Evolutionary conservation across 1,139 yeast species (phyloP).

Genomic region (Cylindricascospora bacillispora): DNA sequence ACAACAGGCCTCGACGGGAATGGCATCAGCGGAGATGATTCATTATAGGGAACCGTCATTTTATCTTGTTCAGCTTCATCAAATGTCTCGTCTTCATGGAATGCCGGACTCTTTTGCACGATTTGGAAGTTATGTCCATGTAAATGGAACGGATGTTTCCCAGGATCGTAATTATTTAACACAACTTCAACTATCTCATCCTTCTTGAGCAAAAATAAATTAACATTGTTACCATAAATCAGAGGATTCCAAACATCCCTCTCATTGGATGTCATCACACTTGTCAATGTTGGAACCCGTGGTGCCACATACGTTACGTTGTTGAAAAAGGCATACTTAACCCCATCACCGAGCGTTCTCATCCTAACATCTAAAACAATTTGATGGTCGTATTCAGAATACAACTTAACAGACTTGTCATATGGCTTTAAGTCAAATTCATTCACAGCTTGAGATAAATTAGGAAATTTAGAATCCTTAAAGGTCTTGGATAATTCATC

Average conservation of each 20-base stretch:
- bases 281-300: constrained; percentile 50
- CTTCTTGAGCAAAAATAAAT: constrained; percentile 46
- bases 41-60: constrained; percentile 35
- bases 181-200: constrained; percentile 58
- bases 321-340: constrained; percentile 66
- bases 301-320: constrained; percentile 51
- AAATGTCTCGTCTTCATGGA: constrained; percentile 23
- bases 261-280: constrained; percentile 38
- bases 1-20: constrained; percentile 48
- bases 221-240: constrained; percentile 58
- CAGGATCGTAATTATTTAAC: constrained; percentile 58
- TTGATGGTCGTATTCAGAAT: constrained; percentile 47
- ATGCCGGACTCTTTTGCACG: constrained; percentile 43
- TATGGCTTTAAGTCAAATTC: constrained; percentile 46
- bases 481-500: constrained; percentile 22
- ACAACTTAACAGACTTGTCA: constrained; percentile 28
- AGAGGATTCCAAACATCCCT: constrained; percentile 33
- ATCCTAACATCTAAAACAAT: constrained; percentile 48
- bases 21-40: constrained; percentile 29
- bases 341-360: constrained; percentile 61
- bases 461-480: constrained; percentile 8
- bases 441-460: constrained; percentile 30
- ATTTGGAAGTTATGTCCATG: constrained; percentile 72
- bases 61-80: constrained; percentile 37
- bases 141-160: constrained; percentile 72